Conservation (phyloP, 257 asterid genomes). For the Salvia hispanica region DNA sequence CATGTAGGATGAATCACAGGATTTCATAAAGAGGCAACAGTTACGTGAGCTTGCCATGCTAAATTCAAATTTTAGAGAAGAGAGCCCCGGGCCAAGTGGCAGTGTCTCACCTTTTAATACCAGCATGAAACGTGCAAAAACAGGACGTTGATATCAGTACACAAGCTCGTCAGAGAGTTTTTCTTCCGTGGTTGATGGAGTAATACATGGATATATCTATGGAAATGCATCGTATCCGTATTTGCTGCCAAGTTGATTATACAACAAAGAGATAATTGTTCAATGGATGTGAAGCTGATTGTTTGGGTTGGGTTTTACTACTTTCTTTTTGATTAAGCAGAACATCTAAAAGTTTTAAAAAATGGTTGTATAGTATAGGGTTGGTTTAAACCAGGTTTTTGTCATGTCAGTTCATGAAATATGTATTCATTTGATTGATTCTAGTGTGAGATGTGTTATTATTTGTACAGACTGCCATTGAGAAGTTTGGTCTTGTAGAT, state of each 20-base stretch:
- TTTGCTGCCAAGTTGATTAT: constrained; percentile 26
- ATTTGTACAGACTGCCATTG: constrained; percentile 30
- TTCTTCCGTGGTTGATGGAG: constrained; percentile 19
- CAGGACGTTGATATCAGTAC: constrained; percentile 60
- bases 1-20: constrained; percentile 89
- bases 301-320: constrained; percentile 31
- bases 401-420: constrained; percentile 33
- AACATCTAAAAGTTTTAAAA: not conserved
- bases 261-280: constrained; percentile 17
- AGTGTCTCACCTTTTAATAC: constrained; percentile 90
- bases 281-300: constrained; percentile 32
- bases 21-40: constrained; percentile 89
- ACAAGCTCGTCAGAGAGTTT: not conserved
- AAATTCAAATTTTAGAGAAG: constrained; percentile 91
- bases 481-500: constrained; percentile 30
- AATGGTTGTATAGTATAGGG: constrained; percentile 23
- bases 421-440: constrained; percentile 55
- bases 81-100: constrained; percentile 98
- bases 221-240: constrained; percentile 23
- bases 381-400: constrained; percentile 37
- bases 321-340: constrained; percentile 32
- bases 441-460: constrained; percentile 46
- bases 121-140: constrained; percentile 93
- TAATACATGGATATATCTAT: constrained; percentile 25
- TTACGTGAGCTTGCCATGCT: constrained; percentile 93